Evolutionary conservation across 352 stramenopile species (phyloP).

Genomic region (Globisporangium spiculum): DNA sequence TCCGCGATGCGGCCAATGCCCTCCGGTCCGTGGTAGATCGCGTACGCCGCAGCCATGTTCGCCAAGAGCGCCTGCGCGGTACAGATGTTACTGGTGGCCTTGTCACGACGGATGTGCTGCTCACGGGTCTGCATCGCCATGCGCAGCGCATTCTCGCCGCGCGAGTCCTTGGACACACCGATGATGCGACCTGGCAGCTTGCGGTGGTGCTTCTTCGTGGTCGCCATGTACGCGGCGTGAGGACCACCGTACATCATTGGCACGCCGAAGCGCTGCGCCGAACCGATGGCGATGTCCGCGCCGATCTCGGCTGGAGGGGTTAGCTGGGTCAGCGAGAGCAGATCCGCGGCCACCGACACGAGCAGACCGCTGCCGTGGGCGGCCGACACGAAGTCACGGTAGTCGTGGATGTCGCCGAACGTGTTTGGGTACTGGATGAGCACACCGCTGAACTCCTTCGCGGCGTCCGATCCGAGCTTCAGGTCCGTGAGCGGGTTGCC

Average conservation of each 20-base stretch:
- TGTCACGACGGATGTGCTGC: constrained; percentile 98
- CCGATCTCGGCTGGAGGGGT: constrained; percentile 93
- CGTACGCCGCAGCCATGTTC: constrained; percentile 98
- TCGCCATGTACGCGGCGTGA: constrained; percentile 97
- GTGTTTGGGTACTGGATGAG: constrained; percentile 99
- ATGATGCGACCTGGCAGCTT: constrained; percentile 99
- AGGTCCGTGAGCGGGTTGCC: constrained; percentile 82
- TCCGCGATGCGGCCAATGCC: constrained; percentile 93
- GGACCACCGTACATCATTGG: constrained; percentile 99
- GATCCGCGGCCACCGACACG: constrained; percentile 96
- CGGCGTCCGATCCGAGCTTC: constrained; percentile 71
- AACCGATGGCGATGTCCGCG: constrained; percentile 98
- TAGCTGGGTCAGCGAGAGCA: constrained; percentile 95
- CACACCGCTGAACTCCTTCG: constrained; percentile 91
- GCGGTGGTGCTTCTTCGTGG: constrained; percentile 94
- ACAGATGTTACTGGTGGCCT: constrained; percentile 99
- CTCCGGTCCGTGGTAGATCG: constrained; percentile 98
- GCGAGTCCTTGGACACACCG: constrained; percentile 95
- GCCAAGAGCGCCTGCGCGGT: constrained; percentile 98
- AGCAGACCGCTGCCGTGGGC: constrained; percentile 89
- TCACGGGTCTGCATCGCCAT: constrained; percentile 99
- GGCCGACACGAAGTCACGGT: constrained; percentile 86
- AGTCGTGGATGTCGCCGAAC: constrained; percentile 93
- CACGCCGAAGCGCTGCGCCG: constrained; percentile 98
- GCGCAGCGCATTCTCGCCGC: constrained; percentile 93